Evolutionary conservation across 2,329 filamentous ascomycete genomes (phyloP).

Genomic region (Stachybotrys chlorohalonatus): DNA sequence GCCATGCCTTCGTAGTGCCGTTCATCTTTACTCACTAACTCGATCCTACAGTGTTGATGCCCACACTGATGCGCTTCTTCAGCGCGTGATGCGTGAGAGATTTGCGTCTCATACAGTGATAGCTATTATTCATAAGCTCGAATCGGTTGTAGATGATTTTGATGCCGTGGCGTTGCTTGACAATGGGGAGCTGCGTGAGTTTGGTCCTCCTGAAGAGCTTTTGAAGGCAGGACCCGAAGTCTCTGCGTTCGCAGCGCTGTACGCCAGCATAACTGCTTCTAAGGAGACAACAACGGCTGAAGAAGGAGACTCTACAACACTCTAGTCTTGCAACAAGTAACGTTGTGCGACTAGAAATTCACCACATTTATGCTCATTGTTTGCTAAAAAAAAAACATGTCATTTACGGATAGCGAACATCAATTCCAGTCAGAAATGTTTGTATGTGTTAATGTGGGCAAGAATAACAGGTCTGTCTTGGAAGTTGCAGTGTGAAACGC

Average conservation of each 20-base stretch:
- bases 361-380: too few relatives aligned
- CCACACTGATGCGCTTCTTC: constrained; percentile 14
- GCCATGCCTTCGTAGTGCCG: not conserved
- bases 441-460: too few relatives aligned
- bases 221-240: not conserved
- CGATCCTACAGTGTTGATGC: constrained; percentile 24
- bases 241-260: not conserved
- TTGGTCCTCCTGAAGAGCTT: constrained; percentile 7
- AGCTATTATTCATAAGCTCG: constrained; percentile 15
- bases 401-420: too few relatives aligned
- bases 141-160: constrained; percentile 10
- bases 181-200: constrained; percentile 10
- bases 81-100: constrained; percentile 6
- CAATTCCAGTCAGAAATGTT: too few relatives aligned
- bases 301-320: not conserved
- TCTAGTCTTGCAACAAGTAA: not conserved
- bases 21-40: not conserved
- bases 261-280: not conserved
- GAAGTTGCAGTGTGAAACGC: too few relatives aligned
- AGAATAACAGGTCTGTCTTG: too few relatives aligned
- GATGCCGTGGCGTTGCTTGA: constrained; percentile 11
- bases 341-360: not conserved
- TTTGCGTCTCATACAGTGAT: constrained; percentile 15
- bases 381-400: too few relatives aligned
- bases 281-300: not conserved